Evolutionary conservation across 2,329 filamentous ascomycete genomes (phyloP), one percentile per base, ranked within the genome.

Genomic region (Talaromyces funiculosus): DNA sequence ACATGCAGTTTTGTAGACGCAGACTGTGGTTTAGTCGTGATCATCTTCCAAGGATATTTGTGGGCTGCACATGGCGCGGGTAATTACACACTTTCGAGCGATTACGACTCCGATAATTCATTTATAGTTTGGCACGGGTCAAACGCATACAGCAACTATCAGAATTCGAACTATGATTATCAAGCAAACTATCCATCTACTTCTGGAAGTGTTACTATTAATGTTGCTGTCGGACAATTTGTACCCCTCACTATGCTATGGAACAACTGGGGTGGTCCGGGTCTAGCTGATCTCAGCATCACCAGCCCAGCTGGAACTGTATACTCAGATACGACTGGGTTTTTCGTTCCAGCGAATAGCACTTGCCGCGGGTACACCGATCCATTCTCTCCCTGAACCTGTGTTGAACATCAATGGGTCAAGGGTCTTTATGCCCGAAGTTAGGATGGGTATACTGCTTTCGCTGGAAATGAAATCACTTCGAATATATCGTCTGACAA

Each of bases 151-250:
- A 53, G 35, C 29, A 18, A 55, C 58, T 60, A 60, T 20, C 24
- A 53, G 37, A 60, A 55, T 14, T 47, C 49, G 3, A 60, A 60
- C 58, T 59, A 59, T 37, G 57, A 59, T 10, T 59, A 59, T 18
- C 43, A 47, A 47, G n/a, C n/a, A n/a, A n/a, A n/a, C n/a, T n/a
- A n/a, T n/a, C n/a, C n/a, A n/a, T n/a, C n/a, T n/a, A n/a, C n/a
- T n/a, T n/a, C 57, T 18, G 57, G 57, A 2, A 38, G 29, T 35
- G 45, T 59, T 1, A 43, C 57, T 16, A 35, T 59, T 6, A 18
- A 29, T 22, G 45, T 59, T 35, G 57, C 24, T 4, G n/a, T 26
- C 10, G 57, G 57, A n/a, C 22, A 42, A 35, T 35, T 59, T 7
- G 45, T 59, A 18, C 57, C 57, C 4, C 18, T 59, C 6, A 59